Evolutionary conservation across 305 asterid species (phyloP).

Genomic region (Solanum hybrid): DNA sequence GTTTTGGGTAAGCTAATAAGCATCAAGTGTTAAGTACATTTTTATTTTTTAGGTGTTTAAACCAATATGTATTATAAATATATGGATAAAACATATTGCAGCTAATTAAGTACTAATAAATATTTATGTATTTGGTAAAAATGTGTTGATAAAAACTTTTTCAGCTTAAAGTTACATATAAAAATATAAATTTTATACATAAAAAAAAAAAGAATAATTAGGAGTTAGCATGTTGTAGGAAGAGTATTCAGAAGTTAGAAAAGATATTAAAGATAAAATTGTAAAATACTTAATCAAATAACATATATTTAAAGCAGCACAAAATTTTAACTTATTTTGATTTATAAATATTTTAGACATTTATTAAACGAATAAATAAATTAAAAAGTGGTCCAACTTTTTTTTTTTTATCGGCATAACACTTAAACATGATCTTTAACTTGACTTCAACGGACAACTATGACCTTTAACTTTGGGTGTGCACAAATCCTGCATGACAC

Average conservation of each 20-base stretch:
- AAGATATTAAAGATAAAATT: neutral
- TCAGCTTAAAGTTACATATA: neutral
- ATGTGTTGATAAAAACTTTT: neutral
- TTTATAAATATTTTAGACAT: neutral
- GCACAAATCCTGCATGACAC: too few species aligned
- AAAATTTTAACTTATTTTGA: neutral
- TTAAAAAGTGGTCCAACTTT: neutral
- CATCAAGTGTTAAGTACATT: neutral
- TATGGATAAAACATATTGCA: neutral
- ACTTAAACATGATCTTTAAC: too few species aligned
- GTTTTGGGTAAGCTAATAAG: too few species aligned
- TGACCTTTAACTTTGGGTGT: too few species aligned
- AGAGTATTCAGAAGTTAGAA: neutral
- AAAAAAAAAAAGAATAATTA: neutral
- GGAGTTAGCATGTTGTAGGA: neutral
- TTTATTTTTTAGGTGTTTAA: neutral
- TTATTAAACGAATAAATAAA: neutral
- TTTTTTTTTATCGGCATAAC: too few species aligned
- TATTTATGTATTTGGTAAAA: neutral
- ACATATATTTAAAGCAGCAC: neutral
- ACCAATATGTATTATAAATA: too few species aligned
- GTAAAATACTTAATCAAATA: neutral
- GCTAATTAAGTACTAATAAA: neutral
- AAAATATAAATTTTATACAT: neutral
- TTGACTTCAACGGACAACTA: too few species aligned